Base-by-base conservation (phyloP, 75 land plant genomes). In the Pinus taeda region DNA sequence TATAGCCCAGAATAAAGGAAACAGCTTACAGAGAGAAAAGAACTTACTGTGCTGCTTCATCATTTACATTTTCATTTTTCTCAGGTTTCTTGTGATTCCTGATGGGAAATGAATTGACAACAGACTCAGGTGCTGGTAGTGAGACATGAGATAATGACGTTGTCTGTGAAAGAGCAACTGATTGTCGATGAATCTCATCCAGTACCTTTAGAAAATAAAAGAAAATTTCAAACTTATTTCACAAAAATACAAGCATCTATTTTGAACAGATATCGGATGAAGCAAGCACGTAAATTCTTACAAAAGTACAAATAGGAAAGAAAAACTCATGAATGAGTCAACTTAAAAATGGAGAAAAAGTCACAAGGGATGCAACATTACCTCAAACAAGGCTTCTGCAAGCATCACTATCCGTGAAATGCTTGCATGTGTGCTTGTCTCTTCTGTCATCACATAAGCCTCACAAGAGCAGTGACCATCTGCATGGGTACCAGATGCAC, bases 361-460 rank as follows among this genome's bases (percentile, higher is more conserved):
- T 69, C 3, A 69, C 24, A 69, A n/a, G 53, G 55, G 59, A 18
- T 37, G 30, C 18, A 74, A 57, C 24, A 42, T 30, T 85, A 95
- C 98, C 97, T 95, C 97, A 87, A 95, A 95, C 55, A 95, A 83
- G 8, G 98, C 94, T 79, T 95, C 98, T n/a, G 98, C 96, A 20
- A 95, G 88, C 96, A 95, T 88, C 57, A 95, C 86, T 66, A 95
- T 93, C 29, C 98, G 87, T 33, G 98, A 90, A 72, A 95, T 93
- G 81, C 93, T 93, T 57, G 92, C 94, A 61, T 90, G 87, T 59
- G 92, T 80, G 74, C 84, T 79, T 5, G 90, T 80, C 37, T 87
- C 88, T 74, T 90, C 94, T 24, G 70, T 80, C 81, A 81, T 86
- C 21, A 79, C 75, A n/a, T 81, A 75, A 4, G 87, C 74, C 17